phyloP scores from a whole-genome alignment of 352 stramenopile genomes.

The Globisporangium uncinulatum region DNA sequence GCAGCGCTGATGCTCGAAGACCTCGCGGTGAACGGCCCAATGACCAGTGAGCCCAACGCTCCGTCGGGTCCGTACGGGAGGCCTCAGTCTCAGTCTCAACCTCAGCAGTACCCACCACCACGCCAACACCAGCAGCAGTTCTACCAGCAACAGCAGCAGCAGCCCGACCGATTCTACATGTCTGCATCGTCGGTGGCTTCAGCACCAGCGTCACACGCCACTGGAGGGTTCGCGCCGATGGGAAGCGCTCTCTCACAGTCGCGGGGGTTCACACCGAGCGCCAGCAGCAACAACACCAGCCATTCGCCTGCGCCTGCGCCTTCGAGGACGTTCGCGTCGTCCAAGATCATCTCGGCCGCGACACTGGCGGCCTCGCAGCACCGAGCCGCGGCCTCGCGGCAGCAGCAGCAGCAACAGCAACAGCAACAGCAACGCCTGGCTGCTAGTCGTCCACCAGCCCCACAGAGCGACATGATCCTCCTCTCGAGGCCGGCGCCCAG shows the following conservation, averaged over 20 bases:
- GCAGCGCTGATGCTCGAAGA: constrained; percentile 13
- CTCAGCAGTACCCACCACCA: neutral
- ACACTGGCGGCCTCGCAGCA: constrained; percentile 1
- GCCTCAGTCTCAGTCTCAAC: constrained; percentile 2
- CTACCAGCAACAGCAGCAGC: neutral
- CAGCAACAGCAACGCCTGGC: neutral
- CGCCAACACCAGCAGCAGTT: constrained; percentile 1
- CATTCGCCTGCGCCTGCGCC: neutral
- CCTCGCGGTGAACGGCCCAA: constrained; percentile 2
- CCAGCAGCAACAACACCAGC: constrained; percentile 7
- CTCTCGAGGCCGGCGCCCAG: constrained; percentile 10
- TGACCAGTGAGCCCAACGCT: neutral
- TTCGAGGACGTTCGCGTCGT: constrained; percentile 7
- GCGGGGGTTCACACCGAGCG: neutral
- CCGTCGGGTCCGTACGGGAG: constrained; percentile 5
- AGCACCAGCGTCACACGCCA: neutral
- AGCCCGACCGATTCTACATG: neutral
- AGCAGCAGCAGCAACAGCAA: neutral
- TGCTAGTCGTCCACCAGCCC: neutral
- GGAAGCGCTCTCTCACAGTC: neutral
- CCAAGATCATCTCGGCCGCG: constrained; percentile 14
- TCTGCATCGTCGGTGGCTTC: neutral
- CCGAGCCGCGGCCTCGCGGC: neutral
- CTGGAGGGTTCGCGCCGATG: neutral
- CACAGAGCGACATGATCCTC: constrained; percentile 25